Evolutionary conservation across 331 rosid genomes (phyloP).

Genomic region (Rhamnella rubrinervis): DNA sequence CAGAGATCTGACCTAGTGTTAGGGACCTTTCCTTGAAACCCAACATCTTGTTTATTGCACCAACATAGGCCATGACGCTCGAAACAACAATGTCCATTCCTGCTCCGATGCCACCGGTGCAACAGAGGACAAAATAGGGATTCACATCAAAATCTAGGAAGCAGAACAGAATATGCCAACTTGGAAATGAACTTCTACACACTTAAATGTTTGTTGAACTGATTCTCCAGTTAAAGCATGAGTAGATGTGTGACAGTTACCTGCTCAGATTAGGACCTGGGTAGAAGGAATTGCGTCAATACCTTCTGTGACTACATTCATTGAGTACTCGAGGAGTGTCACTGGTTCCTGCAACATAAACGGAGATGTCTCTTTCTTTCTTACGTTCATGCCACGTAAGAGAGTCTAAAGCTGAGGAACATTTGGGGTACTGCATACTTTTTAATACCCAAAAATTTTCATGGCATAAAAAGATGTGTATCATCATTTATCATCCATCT

Average conservation of each 20-base stretch:
- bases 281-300: conserved; percentile 97
- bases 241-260: conserved; percentile 35
- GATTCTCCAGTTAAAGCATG: conserved; percentile 60
- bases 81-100: conserved; percentile 96
- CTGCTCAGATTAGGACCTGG: conserved; percentile 76
- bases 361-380: not conserved
- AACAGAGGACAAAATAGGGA: not conserved
- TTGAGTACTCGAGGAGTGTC: conserved; percentile 81
- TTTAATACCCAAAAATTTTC: no score
- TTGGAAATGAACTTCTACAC: conserved; percentile 12
- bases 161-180: conserved; percentile 15
- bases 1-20: conserved; percentile 11
- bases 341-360: conserved; percentile 65
- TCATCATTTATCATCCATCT: no score
- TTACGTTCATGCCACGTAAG: not conserved
- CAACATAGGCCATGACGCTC: conserved; percentile 89
- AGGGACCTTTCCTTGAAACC: conserved; percentile 49
- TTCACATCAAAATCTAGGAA: not conserved
- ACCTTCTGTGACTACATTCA: conserved; percentile 91
- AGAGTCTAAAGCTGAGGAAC: no score
- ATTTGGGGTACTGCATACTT: no score
- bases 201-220: conserved; percentile 78
- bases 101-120: conserved; percentile 75
- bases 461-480: no score
- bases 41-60: conserved; percentile 83